Base-by-base conservation (phyloP, 2,329 filamentous ascomycete genomes). In the Clonostachys rhizophaga region DNA sequence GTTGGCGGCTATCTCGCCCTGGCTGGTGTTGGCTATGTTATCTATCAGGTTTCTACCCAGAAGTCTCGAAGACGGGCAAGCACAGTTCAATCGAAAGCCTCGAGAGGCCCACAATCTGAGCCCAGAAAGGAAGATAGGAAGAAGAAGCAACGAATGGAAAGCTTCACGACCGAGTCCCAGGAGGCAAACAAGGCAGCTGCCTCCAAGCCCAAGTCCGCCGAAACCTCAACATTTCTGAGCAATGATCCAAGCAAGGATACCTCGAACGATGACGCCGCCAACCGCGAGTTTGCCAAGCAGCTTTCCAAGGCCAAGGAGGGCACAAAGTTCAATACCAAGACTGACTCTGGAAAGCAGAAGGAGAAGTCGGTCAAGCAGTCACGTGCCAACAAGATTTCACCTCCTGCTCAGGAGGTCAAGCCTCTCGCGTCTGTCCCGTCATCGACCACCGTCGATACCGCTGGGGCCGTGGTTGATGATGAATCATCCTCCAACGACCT, bases 281-380 rank as follows among this genome's bases (percentile, higher is more conserved):
- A 87, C 62, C 79, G 78, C 57, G 87, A 91, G 54, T 92, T 94
- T 64, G 89, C 89, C 34, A 79, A 79, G 58, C 85, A 88, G 62
- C 75, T 94, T 55, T 72, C 81, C 48, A 85, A 79, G 57, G 77
- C 85, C 44, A 86, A 89, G 70, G 75, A 87, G 54, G 89, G 89
- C 49, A 80, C 78, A 52, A 79, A 80, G 58, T 78, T 81, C 56
- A 71, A 66, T 50, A 65, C 68, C 57, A 75, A 78, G 62, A 61
- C 76, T 56, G 71, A 78, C 54, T 68, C 74, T 49, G 72, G 76
- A 13, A 84, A 84, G 67, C 86, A 84, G 66, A 77, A 81, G 50
- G 74, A 81, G 54, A 85, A 84, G 68, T 84, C 83, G 24, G 76
- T 87, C 50, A 89, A 90, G 74, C 83, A 87, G 63, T 82, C 75